phyloP scores from a whole-genome alignment of 345 rosid species.

The Linum tenue region DNA sequence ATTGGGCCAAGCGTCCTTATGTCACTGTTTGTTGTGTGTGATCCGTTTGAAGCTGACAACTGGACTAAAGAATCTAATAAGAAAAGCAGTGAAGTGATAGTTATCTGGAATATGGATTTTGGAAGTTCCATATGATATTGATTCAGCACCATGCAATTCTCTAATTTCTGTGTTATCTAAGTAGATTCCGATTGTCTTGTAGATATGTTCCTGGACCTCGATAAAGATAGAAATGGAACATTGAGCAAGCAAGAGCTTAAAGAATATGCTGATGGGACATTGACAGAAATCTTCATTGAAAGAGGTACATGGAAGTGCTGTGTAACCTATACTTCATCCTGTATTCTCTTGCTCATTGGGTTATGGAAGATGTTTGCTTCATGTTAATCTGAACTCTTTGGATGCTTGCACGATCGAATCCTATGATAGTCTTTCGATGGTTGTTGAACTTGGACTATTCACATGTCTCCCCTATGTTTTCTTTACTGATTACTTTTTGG shows the following conservation, averaged over 20 bases:
- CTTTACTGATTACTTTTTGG: background rate
- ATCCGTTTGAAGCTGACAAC: background rate
- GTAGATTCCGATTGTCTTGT: slow-evolving; percentile 16
- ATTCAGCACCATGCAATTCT: background rate
- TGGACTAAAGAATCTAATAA: background rate
- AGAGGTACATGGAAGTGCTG: slow-evolving; percentile 42
- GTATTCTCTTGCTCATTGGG: background rate
- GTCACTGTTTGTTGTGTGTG: background rate
- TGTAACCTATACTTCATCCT: background rate
- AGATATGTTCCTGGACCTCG: slow-evolving; percentile 97
- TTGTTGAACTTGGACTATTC: background rate
- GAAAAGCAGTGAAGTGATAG: background rate
- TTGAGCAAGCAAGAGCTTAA: slow-evolving; percentile 91
- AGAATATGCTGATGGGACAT: slow-evolving; percentile 94
- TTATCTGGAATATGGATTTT: background rate
- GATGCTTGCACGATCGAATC: background rate
- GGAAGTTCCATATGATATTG: background rate
- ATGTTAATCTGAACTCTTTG: too few species aligned
- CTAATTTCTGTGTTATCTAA: background rate
- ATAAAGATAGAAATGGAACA: slow-evolving; percentile 87
- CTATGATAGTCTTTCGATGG: background rate
- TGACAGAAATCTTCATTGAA: slow-evolving; percentile 88
- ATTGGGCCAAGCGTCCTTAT: background rate
- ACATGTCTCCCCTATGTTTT: background rate
- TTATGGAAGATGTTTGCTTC: too few species aligned